Percentiles rank a stretch among this genome's conserved stretches.
Conservation (phyloP, 2,329 filamentous ascomycete species). For the Magnaporthiopsis rhizophila region DNA sequence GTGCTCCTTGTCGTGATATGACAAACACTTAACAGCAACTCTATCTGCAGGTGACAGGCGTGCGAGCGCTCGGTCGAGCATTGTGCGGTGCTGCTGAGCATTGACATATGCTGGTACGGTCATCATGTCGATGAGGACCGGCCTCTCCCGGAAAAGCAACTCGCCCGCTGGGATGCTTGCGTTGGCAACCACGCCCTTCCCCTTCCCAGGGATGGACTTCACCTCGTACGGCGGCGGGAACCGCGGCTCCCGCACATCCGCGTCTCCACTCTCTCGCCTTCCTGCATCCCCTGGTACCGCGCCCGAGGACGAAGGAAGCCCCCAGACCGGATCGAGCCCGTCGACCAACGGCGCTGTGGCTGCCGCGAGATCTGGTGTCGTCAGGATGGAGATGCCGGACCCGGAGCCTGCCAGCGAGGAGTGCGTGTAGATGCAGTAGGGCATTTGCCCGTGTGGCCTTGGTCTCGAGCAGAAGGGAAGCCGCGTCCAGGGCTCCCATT, state of each 20-base stretch:
- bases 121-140: slow-evolving; percentile 14
- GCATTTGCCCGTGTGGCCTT: neutral
- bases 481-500: slow-evolving; percentile 1
- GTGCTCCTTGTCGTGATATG: neutral
- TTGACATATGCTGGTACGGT: slow-evolving; percentile 10
- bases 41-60: slow-evolving; percentile 11
- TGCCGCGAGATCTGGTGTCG: slow-evolving; percentile 16
- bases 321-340: slow-evolving; percentile 10
- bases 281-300: neutral
- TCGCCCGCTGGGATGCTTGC: slow-evolving; percentile 13
- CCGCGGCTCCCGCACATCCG: neutral
- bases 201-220: slow-evolving; percentile 14
- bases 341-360: slow-evolving; percentile 17
- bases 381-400: slow-evolving; percentile 18
- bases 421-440: slow-evolving; percentile 19
- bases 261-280: neutral
- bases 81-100: neutral
- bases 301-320: neutral
- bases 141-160: slow-evolving; percentile 14
- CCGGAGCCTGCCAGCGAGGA: slow-evolving; percentile 13
- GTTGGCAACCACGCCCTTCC: slow-evolving; percentile 18
- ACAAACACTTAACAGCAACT: neutral
- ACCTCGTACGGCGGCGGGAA: slow-evolving; percentile 13
- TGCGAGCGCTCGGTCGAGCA: slow-evolving; percentile 13
- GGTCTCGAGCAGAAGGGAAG: neutral